These are phyloP conservation scores for Scenedesmus sp. DNA, from an alignment of 163 green algal species.

Conservation along the genomic window DNA sequence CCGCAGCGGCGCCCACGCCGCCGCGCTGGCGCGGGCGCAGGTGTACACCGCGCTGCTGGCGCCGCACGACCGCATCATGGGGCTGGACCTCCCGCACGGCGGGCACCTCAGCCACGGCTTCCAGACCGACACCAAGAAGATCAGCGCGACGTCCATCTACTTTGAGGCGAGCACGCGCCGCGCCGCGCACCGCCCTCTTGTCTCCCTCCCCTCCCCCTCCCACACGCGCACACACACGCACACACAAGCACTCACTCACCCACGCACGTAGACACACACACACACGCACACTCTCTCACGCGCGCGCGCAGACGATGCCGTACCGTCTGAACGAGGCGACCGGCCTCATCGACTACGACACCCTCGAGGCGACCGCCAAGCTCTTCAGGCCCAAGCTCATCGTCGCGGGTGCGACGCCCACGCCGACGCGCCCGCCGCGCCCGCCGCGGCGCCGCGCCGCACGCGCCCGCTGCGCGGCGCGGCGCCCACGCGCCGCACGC, in stretches of 20 bases:
- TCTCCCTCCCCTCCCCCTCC: too few species aligned
- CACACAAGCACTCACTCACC: too few species aligned
- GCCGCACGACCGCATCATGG: slow-evolving; percentile 99
- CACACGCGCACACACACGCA: too few species aligned
- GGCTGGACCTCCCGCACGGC: slow-evolving; percentile 96
- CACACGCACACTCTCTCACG: too few species aligned
- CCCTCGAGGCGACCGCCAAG: slow-evolving; percentile 82
- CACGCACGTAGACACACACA: too few species aligned
- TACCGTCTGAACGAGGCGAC: slow-evolving; percentile 96
- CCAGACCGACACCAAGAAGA: slow-evolving; percentile 99
- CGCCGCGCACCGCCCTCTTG: too few species aligned
- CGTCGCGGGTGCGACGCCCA: slow-evolving; percentile 62
- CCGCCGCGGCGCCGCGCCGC: too few species aligned
- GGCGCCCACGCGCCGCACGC: too few species aligned
- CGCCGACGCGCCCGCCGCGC: too few species aligned
- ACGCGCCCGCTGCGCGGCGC: too few species aligned
- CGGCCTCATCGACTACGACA: slow-evolving; percentile 97
- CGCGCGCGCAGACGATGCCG: slow-evolving; percentile 85
- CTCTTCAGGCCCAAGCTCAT: slow-evolving; percentile 81
- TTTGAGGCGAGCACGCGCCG: too few species aligned
- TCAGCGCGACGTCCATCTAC: slow-evolving; percentile 97
- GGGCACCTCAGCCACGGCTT: slow-evolving; percentile 98
- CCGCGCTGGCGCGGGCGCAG: slow-evolving; percentile 52
- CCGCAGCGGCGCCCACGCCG: too few species aligned
- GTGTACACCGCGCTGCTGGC: slow-evolving; percentile 98